Base-by-base conservation (phyloP, 345 rosid genomes). In the Clausena lansium region DNA sequence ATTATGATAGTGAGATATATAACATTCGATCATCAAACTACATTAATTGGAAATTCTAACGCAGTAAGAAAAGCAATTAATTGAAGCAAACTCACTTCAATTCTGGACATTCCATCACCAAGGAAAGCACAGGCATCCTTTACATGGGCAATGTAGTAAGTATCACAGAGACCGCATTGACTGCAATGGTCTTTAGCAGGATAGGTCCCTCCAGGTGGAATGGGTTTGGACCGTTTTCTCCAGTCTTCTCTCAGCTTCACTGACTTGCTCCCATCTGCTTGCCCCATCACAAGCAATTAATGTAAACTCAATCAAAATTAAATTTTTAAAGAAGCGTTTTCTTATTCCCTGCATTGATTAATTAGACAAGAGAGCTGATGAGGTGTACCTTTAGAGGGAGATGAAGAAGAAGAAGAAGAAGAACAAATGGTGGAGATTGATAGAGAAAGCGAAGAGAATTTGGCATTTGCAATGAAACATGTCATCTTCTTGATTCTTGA, bases 131-230 rank as follows among this genome's bases (percentile, higher is more conserved):
- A 95, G 39, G 98, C 95, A 73, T 89, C 85, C 85, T 91, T 93
- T 74, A 95, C 98, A 86, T 95, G 98, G 58, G 98, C 95, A 70
- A 95, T 83, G 86, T 95, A 95, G 75, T 95, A 93, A 11, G 98
- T 90, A 81, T 95, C 98, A 64, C 98, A 95, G 79, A 95, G 78
- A 74, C 98, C 98, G 58, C 98, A 95, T 58, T 38, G 94, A 86
- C 98, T 95, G 99, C 98, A 95, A 70, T 95, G 92, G 38, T 95
- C 99, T 84, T 95, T 95, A 25, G 97, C 99, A 22, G 98, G 99
- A 82, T 95, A 95, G 27, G 89, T 92, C 50, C 97, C 90, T 32
- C 99, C 98, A 0, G 92, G 93, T 27, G 98, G 94, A 65, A 95
- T 88, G 63, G 99, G 95, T 77, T 67, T 92, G 76, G 99, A 92